These are phyloP conservation scores for Pseudogymnoascus sp. DNA, from an alignment of 2,329 filamentous ascomycete genomes.

Conservation along the genomic window DNA sequence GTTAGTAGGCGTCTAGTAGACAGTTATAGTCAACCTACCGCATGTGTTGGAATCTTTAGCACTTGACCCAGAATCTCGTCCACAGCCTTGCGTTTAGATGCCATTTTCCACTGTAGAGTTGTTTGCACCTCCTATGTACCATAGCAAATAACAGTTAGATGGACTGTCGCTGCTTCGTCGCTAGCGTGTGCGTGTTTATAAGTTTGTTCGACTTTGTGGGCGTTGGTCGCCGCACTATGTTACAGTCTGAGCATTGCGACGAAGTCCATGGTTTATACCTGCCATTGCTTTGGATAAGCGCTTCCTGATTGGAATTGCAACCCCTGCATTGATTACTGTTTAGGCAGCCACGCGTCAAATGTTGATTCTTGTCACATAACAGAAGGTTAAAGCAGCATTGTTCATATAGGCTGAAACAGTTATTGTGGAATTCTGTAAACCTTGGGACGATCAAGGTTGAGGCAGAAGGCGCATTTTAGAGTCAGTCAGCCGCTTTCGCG, in stretches of 20 bases:
- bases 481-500: too few relatives aligned
- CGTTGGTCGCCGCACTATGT: background rate
- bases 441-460: too few relatives aligned
- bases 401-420: too few relatives aligned
- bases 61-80: background rate
- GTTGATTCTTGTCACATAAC: too few relatives aligned
- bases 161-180: background rate
- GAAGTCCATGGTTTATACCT: background rate
- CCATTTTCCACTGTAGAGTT: background rate
- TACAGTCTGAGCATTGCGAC: background rate
- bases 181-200: background rate
- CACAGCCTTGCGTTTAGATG: background rate
- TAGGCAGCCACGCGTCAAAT: too few relatives aligned
- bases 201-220: background rate
- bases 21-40: background rate
- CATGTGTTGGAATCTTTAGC: background rate
- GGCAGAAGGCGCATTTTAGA: too few relatives aligned
- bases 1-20: background rate
- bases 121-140: background rate
- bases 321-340: too few relatives aligned
- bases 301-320: too few relatives aligned
- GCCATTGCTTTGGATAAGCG: too few relatives aligned
- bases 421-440: too few relatives aligned
- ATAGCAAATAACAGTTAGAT: background rate
- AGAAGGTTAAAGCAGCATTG: too few relatives aligned